Evolutionary conservation across 1,284 basidiomycete species (phyloP).

Genomic region (Ganoderma sinense): DNA sequence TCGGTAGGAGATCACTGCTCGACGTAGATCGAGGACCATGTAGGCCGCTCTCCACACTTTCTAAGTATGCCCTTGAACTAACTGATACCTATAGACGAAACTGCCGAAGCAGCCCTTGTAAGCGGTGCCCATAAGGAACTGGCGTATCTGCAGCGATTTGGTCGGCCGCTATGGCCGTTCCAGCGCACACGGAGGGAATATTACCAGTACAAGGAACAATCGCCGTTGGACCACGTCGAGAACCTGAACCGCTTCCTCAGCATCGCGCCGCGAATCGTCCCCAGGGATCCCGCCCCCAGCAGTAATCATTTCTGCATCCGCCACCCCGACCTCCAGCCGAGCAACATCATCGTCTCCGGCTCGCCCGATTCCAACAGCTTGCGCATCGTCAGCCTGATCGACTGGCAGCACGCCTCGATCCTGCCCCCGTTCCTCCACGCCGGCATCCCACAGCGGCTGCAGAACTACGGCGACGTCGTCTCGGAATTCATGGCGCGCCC

Average conservation of each 20-base stretch:
- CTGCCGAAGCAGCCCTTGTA: constrained; percentile 52
- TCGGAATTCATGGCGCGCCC: constrained; percentile 47
- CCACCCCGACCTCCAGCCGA: constrained; percentile 48
- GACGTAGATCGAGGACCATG: constrained; percentile 58
- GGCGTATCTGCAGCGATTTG: constrained; percentile 57
- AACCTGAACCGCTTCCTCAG: constrained; percentile 45
- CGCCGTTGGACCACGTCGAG: constrained; percentile 50
- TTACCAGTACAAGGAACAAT: constrained; percentile 59
- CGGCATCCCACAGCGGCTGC: constrained; percentile 49
- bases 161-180: constrained; percentile 56
- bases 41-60: constrained; percentile 37
- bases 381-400: constrained; percentile 45
- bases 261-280: constrained; percentile 48
- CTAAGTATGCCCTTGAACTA: constrained; percentile 27
- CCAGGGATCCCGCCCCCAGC: constrained; percentile 40
- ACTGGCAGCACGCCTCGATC: constrained; percentile 56
- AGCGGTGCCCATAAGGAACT: constrained; percentile 55
- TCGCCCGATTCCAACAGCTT: constrained; percentile 37
- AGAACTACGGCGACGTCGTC: constrained; percentile 52
- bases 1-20: constrained; percentile 54
- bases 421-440: constrained; percentile 55
- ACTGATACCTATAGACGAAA: constrained; percentile 48
- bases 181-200: constrained; percentile 50
- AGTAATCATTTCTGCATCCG: constrained; percentile 41
- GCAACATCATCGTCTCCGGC: constrained; percentile 47